Percentiles rank a stretch among this genome's conserved stretches.
These are phyloP conservation scores for Aspergillus calidoustus DNA, from an alignment of 2,329 filamentous ascomycete species.

Conservation along the genomic window DNA sequence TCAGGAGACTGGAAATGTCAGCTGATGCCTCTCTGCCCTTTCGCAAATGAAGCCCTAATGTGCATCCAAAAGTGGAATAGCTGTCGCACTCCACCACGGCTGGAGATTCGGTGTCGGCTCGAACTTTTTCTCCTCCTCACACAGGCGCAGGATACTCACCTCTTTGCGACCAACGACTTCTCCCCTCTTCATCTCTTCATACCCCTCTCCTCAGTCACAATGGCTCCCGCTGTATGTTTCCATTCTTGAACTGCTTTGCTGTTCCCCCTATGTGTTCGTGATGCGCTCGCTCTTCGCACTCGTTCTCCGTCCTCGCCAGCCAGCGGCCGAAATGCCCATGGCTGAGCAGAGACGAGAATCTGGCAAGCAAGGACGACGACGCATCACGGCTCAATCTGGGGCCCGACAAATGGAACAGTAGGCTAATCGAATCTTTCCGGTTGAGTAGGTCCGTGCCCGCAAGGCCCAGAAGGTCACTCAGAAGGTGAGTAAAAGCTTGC, in stretches of 20 bases:
- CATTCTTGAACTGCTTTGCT: conserved; percentile 80
- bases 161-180: conserved; percentile 69
- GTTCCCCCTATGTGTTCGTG: conserved; percentile 64
- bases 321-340: conserved; percentile 7
- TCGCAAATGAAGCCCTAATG: conserved; percentile 15
- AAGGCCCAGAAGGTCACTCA: conserved; percentile 56
- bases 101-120: conserved; percentile 27
- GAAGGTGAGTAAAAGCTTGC: conserved; percentile 44
- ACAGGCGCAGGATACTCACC: conserved; percentile 83
- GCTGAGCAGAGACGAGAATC: background rate
- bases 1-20: background rate
- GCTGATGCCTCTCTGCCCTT: conserved; percentile 18
- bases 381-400: conserved; percentile 22
- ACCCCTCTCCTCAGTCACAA: conserved; percentile 59
- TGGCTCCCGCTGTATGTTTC: conserved; percentile 89
- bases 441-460: conserved; percentile 49
- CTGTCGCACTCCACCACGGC: conserved; percentile 36
- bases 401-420: conserved; percentile 71
- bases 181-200: conserved; percentile 39
- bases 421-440: conserved; percentile 73
- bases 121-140: conserved; percentile 31
- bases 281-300: conserved; percentile 28
- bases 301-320: background rate
- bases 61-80: conserved; percentile 30
- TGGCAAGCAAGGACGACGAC: background rate